Evolutionary conservation across 2,329 filamentous ascomycete genomes (phyloP), one percentile per base, ranked within the genome.

Genomic region (Neonectria faginata): DNA sequence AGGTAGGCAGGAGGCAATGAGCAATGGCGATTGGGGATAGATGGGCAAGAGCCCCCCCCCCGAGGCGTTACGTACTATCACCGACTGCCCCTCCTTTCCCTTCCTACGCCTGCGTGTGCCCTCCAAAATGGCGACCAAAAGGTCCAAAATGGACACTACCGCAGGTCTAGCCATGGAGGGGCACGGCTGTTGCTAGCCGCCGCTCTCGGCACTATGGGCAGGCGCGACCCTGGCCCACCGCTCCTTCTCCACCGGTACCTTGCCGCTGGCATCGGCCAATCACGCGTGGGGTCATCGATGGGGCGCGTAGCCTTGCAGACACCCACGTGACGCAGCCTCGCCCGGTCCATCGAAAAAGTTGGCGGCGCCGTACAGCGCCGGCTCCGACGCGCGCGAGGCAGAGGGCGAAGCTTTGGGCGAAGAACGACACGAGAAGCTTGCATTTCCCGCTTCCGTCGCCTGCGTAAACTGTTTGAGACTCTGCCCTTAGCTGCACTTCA

Each of bases 151-250:
- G 36, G 25, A 44, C 29, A 52, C 39, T 10, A 57, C 44, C n/a
- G 4, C 39, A 57, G 50, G 20, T n/a, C 44, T n/a, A 33, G n/a
- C 29, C 55, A 67, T 70, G 66, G 71, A 69, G 71, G 71, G 71
- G 71, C 70, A 73, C 68, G 65, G 63, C 68, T 73, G 53, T 67
- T 64, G 65, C 64, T 61, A 69, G 65, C 62, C 71, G 67, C 71
- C 71, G 71, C 64, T 67, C 66, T 74, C 72, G 72, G 72, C 67
- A 71, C 60, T 67, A 64, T 74, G 71, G 72, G 72, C 67, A 69
- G 61, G 55, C 53, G 29, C 63, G 52, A 61, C 51, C 58, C 57
- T 56, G 36, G 65, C 60, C 48, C 45, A 41, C 47, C 57, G 50
- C 51, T n/a, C 20, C 47, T 62, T 63, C 67, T 67, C 71, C 71